Percentiles rank a stretch among this genome's conserved stretches.
These are phyloP conservation scores for Ogataea trehaloabstinens DNA, from an alignment of 805 yeast genomes.

Conservation along the genomic window DNA sequence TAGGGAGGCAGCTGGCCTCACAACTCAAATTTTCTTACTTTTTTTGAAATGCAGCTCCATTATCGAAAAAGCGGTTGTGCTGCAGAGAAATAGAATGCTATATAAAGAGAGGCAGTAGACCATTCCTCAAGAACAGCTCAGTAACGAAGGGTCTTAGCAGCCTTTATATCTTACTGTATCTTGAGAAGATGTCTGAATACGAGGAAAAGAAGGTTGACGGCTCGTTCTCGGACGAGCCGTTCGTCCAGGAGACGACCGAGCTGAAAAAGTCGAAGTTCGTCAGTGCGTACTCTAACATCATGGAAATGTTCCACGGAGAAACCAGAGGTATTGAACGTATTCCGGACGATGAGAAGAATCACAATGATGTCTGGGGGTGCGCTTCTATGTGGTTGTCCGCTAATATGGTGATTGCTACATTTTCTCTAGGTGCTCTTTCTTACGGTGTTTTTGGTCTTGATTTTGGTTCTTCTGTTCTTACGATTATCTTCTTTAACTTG, in stretches of 20 bases:
- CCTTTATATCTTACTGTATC: no score
- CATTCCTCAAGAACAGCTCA: background rate
- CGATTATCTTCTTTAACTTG: slow-evolving; percentile 68
- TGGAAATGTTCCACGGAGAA: slow-evolving; percentile 43
- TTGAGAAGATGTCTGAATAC: slow-evolving; percentile 18
- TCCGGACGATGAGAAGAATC: slow-evolving; percentile 74
- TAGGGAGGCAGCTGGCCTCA: no score
- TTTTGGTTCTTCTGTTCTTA: slow-evolving; percentile 68
- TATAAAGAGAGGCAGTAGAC: background rate
- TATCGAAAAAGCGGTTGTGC: background rate
- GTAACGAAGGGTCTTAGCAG: no score
- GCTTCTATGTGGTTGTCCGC: slow-evolving; percentile 92
- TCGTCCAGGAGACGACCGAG: slow-evolving; percentile 23
- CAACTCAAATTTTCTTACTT: no score
- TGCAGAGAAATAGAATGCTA: background rate
- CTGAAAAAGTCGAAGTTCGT: slow-evolving; percentile 12
- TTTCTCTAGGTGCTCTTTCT: slow-evolving; percentile 73
- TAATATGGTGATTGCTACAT: slow-evolving; percentile 82
- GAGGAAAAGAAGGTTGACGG: slow-evolving; percentile 26
- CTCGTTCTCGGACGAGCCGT: slow-evolving; percentile 22
- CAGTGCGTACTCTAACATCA: slow-evolving; percentile 22
- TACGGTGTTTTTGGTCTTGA: slow-evolving; percentile 59
- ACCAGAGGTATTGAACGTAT: slow-evolving; percentile 79
- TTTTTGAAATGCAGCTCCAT: no score
- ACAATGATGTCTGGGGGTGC: slow-evolving; percentile 62